These are phyloP conservation scores for Aspergillus sparsus DNA, from an alignment of 495 filamentous ascomycete genomes.

Conservation along the genomic window DNA sequence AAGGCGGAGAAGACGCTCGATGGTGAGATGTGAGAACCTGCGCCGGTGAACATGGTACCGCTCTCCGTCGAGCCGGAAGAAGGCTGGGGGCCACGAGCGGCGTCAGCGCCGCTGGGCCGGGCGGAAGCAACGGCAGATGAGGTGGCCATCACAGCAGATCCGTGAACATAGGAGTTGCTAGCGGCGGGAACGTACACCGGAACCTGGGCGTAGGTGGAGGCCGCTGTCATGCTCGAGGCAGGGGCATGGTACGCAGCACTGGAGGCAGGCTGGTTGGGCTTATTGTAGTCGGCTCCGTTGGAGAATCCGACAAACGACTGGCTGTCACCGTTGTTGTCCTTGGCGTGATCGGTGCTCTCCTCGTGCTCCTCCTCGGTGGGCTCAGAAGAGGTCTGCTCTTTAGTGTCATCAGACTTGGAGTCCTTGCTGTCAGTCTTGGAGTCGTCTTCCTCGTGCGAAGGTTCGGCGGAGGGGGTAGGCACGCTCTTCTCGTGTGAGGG, in stretches of 20 bases:
- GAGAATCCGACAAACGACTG: background rate
- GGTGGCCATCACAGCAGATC: conserved; percentile 8
- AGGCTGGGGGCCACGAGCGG: conserved; percentile 1
- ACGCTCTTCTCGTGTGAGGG: background rate
- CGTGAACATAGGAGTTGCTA: conserved; percentile 19
- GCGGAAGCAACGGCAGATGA: background rate
- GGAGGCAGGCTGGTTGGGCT: background rate
- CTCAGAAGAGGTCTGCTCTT: too few relatives aligned
- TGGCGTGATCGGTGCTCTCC: background rate
- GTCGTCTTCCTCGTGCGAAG: too few relatives aligned
- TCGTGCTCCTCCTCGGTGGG: too few relatives aligned
- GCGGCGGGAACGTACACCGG: conserved; percentile 37
- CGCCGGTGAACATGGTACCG: conserved; percentile 33
- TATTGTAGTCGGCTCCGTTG: background rate
- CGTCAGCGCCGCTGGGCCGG: conserved; percentile 6
- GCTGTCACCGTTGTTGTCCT: background rate
- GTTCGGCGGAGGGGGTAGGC: background rate
- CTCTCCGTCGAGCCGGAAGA: conserved; percentile 13
- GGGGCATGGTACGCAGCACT: conserved; percentile 14
- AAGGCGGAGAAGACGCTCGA: conserved; percentile 30
- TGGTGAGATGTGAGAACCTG: conserved; percentile 28
- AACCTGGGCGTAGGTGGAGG: conserved; percentile 31
- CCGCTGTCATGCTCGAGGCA: background rate
- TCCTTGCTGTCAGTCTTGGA: too few relatives aligned
- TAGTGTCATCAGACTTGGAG: too few relatives aligned